phyloP scores from a whole-genome alignment of 768 basidiomycete genomes.

The Auriscalpium orientale region DNA sequence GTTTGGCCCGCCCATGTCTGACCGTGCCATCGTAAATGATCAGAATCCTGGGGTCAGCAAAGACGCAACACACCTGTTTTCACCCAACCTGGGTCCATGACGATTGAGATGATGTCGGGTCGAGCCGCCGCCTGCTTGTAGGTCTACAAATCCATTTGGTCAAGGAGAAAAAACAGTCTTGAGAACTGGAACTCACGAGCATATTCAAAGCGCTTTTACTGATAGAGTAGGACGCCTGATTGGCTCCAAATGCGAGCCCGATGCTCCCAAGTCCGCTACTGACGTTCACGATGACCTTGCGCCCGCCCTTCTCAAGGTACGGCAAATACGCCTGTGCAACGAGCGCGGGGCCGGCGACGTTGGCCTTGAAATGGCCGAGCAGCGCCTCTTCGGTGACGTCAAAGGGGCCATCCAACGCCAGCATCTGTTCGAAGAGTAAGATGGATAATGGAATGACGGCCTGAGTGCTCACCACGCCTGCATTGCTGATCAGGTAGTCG shows the following conservation, averaged over 20 bases:
- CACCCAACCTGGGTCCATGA: slow-evolving; percentile 32
- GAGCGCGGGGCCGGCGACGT: slow-evolving; percentile 30
- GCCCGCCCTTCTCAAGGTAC: slow-evolving; percentile 24
- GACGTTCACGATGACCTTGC: slow-evolving; percentile 30
- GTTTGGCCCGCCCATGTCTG: slow-evolving; percentile 29
- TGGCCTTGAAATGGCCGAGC: slow-evolving; percentile 20
- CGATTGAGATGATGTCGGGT: slow-evolving; percentile 25
- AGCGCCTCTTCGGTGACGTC: slow-evolving; percentile 21
- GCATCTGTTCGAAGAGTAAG: neutral
- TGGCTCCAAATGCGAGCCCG: slow-evolving; percentile 20
- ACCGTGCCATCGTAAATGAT: neutral
- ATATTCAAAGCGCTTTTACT: slow-evolving; percentile 34
- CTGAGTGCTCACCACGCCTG: slow-evolving; percentile 24
- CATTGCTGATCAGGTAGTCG: slow-evolving; percentile 35
- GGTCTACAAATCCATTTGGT: slow-evolving; percentile 13
- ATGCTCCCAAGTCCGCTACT: slow-evolving; percentile 28
- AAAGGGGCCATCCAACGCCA: slow-evolving; percentile 20
- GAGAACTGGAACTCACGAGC: slow-evolving; percentile 22
- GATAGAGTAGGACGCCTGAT: slow-evolving; percentile 27
- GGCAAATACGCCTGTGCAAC: slow-evolving; percentile 27
- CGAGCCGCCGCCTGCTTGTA: slow-evolving; percentile 30
- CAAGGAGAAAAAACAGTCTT: neutral
- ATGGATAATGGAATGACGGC: neutral
- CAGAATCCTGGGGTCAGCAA: neutral
- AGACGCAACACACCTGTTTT: slow-evolving; percentile 25